Evolutionary conservation across 73 alveolate genomes (phyloP).

Genomic region (Tetrahymena elliotti): DNA sequence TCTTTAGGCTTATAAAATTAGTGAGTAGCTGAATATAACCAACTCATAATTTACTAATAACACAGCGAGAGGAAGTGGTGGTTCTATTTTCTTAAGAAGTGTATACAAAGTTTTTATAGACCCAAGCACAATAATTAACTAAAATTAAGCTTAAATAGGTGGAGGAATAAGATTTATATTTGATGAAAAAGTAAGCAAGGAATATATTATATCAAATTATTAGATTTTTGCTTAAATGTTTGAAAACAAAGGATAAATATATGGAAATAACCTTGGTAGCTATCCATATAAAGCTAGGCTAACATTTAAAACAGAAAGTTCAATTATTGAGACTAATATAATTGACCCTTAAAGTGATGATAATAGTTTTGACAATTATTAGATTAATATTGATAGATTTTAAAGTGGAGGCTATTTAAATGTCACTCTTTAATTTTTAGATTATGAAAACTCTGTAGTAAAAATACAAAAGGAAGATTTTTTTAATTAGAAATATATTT

Average conservation of each 20-base stretch:
- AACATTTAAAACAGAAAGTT: background rate
- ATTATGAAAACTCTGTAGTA: background rate
- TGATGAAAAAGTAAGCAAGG: background rate
- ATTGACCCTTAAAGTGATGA: background rate
- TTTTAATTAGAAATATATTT: background rate
- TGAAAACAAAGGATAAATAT: background rate
- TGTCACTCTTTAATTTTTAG: background rate
- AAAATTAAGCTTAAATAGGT: background rate
- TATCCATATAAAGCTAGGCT: background rate
- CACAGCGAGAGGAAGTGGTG: background rate
- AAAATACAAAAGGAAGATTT: background rate
- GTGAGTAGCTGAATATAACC: background rate
- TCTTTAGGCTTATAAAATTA: background rate
- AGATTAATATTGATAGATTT: background rate
- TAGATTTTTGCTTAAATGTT: background rate
- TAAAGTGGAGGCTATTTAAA: background rate
- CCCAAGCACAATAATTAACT: background rate
- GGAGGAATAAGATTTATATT: background rate
- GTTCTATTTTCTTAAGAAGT: background rate
- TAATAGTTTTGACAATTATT: background rate
- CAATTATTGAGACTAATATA: background rate
- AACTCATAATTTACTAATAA: background rate
- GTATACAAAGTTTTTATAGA: background rate
- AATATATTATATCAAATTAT: background rate
- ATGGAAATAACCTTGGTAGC: background rate